Base-by-base conservation (phyloP, 257 asterid species). In the Marsdenia floribunda region DNA sequence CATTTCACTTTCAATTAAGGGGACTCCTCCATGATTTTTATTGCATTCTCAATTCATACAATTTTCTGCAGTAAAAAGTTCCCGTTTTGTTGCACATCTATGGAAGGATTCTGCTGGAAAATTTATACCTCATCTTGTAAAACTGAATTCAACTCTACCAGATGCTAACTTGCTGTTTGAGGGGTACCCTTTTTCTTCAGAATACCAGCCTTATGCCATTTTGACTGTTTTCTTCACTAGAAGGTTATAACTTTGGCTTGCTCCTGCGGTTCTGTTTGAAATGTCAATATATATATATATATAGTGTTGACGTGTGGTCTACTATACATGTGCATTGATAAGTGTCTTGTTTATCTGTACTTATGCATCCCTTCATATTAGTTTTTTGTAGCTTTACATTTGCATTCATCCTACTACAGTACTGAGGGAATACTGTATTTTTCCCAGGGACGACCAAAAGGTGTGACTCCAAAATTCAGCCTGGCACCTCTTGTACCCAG, bases 401-500 rank as follows among this genome's bases (percentile, higher is more conserved):
- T 50, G 22, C 76, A 40, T 38, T 71, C 40, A 49, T 70, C 21
- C 24, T 22, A 33, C 71, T 5, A 52, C 63, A 49, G 24, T 74
- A 72, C 69, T 65, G 21, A 40, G 42, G 65, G 11, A 53, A 19
- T 54, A 33, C 57, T 70, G 44, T 24, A 35, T 19, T 18, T 26
- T 69, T 72, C 29, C 55, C 84, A 86, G 89, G 90, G 86, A 35
- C 81, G 85, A 65, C 83, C 86, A 24, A 79, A 73, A 68, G 89
- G 86, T 22, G 82, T 85, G 75, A 80, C 87, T 60, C 89, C 83
- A 35, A 75, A 84, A 69, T 74, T 21, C 80, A 77, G 82, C 83
- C 72, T 84, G 63, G 73, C 79, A 21, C 84, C 86, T 58, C 87
- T 83, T 67, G 82, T 82, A 55, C 90, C 96, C 70, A 87, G 95